Percentiles rank a stretch among this genome's conserved stretches.
These are phyloP conservation scores for Phytophthora nicotianae DNA, from an alignment of 352 stramenopile species.

Conservation along the genomic window DNA sequence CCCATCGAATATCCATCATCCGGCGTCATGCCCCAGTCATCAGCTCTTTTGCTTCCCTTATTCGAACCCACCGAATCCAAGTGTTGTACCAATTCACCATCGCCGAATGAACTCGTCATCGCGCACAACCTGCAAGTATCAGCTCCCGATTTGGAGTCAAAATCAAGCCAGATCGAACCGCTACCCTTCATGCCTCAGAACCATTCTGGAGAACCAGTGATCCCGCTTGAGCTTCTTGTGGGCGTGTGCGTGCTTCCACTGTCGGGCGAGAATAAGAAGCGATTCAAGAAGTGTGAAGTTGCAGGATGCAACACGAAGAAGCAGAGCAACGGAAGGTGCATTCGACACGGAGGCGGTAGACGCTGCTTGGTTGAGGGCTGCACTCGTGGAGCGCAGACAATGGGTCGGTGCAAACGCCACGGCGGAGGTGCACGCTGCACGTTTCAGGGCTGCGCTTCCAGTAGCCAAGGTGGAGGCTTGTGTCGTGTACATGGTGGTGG, in stretches of 20 bases:
- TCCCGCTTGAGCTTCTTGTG: not conserved
- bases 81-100: not conserved
- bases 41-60: not conserved
- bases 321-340: conserved; percentile 77
- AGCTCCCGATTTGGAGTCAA: not conserved
- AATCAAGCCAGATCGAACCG: conserved; percentile 5
- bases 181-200: not conserved
- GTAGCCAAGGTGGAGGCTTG: conserved; percentile 75
- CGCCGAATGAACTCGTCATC: conserved; percentile 7
- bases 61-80: not conserved
- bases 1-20: not conserved
- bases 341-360: conserved; percentile 83
- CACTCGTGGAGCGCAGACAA: conserved; percentile 70
- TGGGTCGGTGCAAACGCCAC: conserved; percentile 80
- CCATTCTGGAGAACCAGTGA: not conserved
- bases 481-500: conserved; percentile 85
- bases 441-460: conserved; percentile 56
- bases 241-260: not conserved
- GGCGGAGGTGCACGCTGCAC: conserved; percentile 76
- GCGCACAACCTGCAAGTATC: conserved; percentile 1
- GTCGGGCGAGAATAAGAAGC: not conserved
- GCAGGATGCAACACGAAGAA: conserved; percentile 71
- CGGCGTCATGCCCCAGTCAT: not conserved
- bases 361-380: conserved; percentile 68
- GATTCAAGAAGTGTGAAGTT: conserved; percentile 46